These are phyloP conservation scores for Neonectria coccinea DNA, from an alignment of 2,329 filamentous ascomycete species.

Conservation along the genomic window DNA sequence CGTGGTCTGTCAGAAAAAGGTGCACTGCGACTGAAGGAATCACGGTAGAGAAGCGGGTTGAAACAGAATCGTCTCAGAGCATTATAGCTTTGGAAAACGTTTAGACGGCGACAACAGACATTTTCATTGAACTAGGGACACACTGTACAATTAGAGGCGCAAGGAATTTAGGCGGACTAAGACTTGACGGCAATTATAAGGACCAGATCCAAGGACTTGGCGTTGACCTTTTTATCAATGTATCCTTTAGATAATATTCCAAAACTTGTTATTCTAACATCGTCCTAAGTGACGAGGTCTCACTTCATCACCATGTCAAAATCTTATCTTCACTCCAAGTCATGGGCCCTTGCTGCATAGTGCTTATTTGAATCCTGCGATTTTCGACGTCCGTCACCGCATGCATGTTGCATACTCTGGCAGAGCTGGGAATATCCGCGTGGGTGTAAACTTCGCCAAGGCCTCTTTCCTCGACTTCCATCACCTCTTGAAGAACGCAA, in stretches of 20 bases:
- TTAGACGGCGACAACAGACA: background rate
- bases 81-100: background rate
- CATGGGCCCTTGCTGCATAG: constrained; percentile 16
- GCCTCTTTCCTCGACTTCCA: constrained; percentile 30
- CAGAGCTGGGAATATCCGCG: constrained; percentile 20
- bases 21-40: constrained; percentile 29
- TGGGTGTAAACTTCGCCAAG: constrained; percentile 7
- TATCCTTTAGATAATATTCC: background rate
- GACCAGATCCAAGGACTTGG: background rate
- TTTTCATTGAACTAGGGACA: too few relatives aligned
- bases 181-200: background rate
- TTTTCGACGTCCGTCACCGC: constrained; percentile 27
- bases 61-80: constrained; percentile 7
- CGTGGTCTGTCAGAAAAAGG: constrained; percentile 43
- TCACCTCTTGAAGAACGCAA: constrained; percentile 17
- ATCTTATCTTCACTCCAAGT: constrained; percentile 24
- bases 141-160: background rate
- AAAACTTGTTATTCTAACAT: background rate
- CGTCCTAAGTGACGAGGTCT: background rate
- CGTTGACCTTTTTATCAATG: background rate
- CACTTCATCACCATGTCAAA: constrained; percentile 24
- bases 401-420: constrained; percentile 23
- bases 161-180: background rate
- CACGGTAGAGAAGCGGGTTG: constrained; percentile 6
- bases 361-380: constrained; percentile 17